Evolutionary conservation across 2,329 filamentous ascomycete genomes (phyloP), one percentile per base, ranked within the genome.

Genomic region (Ciborinia camelliae): DNA sequence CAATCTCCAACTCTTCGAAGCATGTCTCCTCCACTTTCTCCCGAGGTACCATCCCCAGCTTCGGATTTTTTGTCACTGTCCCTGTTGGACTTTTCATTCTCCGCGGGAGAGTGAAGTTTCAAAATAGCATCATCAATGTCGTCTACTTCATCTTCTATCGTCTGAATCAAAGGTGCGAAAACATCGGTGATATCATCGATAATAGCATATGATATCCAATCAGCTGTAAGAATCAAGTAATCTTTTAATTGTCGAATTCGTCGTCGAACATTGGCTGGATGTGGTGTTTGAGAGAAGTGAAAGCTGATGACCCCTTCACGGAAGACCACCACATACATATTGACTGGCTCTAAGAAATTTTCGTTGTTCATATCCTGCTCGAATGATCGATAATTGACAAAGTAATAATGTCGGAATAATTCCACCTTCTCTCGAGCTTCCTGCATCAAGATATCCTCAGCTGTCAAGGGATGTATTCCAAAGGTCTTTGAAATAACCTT

Each of bases 171-270:
- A 0, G 95, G 95, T 7, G 90, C 90, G 74, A 97, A 99, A 2
- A 92, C 93, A 76, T 99, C 95, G 7, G 95, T 99, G 71, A 99
- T 97, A 75, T 99, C 95, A 77, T 99, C 95, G 68, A 98, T 97
- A 70, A 97, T 90, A 55, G 93, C 95, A 74, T 99, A 99, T 9
- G 92, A 96, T 71, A 99, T 97, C 95, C 95, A 99, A 76, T 99
- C 95, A 0, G 94, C 91, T 54, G 90, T 94, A 15, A 98, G 81
- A 51, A 96, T 91, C 72, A 98, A 84, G 76, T 96, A 99, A 76
- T 99, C 95, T 69, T 91, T 91, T 54, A 99, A 80, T 76, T 99
- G 95, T 14, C 95, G 90, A 73, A 99, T 94, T 41, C 95, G 88
- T 53, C 95, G 87, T 28, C 95, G 91, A 30, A 99, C 95, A 71